These are phyloP conservation scores for Scedosporium apiospermum DNA, from an alignment of 2,329 filamentous ascomycete species.

Conservation along the genomic window DNA sequence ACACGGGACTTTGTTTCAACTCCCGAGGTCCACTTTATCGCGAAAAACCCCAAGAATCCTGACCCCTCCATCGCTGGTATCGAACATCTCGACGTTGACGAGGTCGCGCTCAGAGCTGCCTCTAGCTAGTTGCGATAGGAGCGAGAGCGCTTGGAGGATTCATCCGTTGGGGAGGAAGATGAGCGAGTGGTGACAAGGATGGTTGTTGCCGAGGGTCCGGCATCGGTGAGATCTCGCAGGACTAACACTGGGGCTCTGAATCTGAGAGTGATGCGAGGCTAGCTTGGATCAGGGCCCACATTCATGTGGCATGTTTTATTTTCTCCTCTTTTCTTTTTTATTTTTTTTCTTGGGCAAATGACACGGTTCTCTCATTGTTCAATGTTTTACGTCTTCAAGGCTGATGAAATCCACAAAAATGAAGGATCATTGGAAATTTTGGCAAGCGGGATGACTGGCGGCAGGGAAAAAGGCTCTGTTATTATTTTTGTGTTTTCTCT, in stretches of 20 bases:
- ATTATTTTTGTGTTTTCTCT: background rate
- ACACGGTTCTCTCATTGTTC: background rate
- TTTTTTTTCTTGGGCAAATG: background rate
- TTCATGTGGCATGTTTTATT: background rate
- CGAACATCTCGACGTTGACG: slow-evolving; percentile 5
- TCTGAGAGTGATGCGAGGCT: background rate
- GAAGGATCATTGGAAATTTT: background rate
- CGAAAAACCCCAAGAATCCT: background rate
- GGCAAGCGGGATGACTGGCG: background rate
- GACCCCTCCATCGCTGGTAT: background rate
- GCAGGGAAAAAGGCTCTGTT: background rate
- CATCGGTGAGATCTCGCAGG: background rate
- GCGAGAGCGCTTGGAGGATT: background rate
- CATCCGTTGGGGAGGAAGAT: background rate
- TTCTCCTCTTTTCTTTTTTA: no score
- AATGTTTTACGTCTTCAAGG: background rate
- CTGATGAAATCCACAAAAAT: background rate
- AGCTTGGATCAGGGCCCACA: background rate
- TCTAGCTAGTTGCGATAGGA: background rate
- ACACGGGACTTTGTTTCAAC: background rate
- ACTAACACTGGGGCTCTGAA: background rate
- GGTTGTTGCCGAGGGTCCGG: background rate
- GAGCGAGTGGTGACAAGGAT: no score
- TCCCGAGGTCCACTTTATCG: slow-evolving; percentile 2
- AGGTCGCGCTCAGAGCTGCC: background rate